phyloP scores from a whole-genome alignment of 2,329 filamentous ascomycete genomes.

The Cercospora berteroae region DNA sequence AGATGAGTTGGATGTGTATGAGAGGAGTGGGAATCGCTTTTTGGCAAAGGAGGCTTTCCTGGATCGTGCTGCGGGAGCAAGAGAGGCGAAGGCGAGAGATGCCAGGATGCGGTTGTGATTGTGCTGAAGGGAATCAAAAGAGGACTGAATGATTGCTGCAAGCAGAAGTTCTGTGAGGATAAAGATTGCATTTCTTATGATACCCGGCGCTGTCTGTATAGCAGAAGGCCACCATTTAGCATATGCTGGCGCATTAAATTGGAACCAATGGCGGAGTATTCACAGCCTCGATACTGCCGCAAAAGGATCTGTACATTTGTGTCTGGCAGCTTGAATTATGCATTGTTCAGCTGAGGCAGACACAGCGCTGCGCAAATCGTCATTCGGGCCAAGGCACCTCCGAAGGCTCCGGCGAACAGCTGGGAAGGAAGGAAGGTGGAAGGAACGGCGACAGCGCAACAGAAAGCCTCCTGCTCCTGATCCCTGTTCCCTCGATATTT shows the following conservation, averaged over 20 bases:
- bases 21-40: constrained; percentile 62
- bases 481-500: background rate
- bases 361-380: background rate
- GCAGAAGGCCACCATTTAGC: background rate
- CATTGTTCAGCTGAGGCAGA: background rate
- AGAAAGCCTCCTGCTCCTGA: background rate
- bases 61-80: constrained; percentile 55
- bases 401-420: background rate
- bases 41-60: constrained; percentile 63
- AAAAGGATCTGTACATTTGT: background rate
- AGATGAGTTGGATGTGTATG: constrained; percentile 61
- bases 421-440: background rate
- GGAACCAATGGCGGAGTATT: background rate
- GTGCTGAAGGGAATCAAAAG: background rate
- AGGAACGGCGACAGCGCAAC: background rate
- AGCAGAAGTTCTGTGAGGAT: constrained; percentile 12
- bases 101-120: constrained; percentile 46
- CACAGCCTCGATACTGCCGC: background rate
- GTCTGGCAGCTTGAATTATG: no score
- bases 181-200: constrained; percentile 8
- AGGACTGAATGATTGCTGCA: background rate
- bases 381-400: background rate
- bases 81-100: constrained; percentile 56
- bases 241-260: background rate
- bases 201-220: constrained; percentile 11